Conservation (phyloP, 2,329 filamentous ascomycete genomes). For the Microsporum canis region DNA sequence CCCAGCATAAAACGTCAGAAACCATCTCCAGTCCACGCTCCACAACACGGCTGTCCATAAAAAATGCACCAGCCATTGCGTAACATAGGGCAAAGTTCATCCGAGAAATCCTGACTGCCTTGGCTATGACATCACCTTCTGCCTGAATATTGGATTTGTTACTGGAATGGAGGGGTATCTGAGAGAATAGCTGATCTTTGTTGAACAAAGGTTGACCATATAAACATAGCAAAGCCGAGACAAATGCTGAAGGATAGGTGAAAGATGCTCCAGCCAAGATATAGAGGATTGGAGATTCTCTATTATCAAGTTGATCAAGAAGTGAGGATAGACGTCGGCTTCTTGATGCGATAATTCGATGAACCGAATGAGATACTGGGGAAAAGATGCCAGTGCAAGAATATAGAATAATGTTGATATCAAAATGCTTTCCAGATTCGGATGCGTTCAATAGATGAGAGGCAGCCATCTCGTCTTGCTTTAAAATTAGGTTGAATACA, state of each 20-base stretch:
- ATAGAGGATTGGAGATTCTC: slow-evolving; percentile 12
- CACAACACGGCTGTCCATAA: slow-evolving; percentile 18
- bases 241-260: slow-evolving; percentile 18
- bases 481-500: neutral
- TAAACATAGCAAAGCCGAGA: slow-evolving; percentile 19
- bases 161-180: slow-evolving; percentile 12
- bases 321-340: slow-evolving; percentile 18
- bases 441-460: slow-evolving; percentile 13
- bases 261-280: slow-evolving; percentile 16
- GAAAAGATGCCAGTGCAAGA: slow-evolving; percentile 15
- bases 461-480: neutral
- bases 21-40: slow-evolving; percentile 20
- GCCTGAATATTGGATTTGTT: neutral
- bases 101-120: slow-evolving; percentile 15
- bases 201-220: slow-evolving; percentile 20
- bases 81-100: slow-evolving; percentile 25
- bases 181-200: slow-evolving; percentile 11
- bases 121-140: slow-evolving; percentile 2
- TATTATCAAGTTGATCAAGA: slow-evolving; percentile 9
- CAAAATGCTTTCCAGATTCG: slow-evolving; percentile 14
- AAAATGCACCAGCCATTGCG: slow-evolving; percentile 22
- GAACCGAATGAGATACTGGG: slow-evolving; percentile 15
- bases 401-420: slow-evolving; percentile 17
- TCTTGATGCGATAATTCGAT: slow-evolving; percentile 19
- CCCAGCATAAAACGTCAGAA: slow-evolving; percentile 19